Evolutionary conservation across 345 rosid species (phyloP).

Genomic region (Toxicodendron radicans): DNA sequence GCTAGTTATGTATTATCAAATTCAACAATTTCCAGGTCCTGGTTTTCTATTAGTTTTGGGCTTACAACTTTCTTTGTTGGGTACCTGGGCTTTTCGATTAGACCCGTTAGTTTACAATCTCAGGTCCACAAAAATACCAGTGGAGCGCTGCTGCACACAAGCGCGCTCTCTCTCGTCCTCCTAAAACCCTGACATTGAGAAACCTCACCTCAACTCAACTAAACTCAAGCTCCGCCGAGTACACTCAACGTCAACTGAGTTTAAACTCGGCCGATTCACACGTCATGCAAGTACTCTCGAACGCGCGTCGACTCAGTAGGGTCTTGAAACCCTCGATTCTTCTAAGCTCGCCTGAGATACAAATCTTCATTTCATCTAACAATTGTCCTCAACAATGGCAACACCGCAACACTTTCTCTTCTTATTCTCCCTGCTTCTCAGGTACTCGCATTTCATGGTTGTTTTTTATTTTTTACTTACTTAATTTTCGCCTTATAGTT

Average conservation of each 20-base stretch:
- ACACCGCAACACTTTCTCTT: conserved; percentile 12
- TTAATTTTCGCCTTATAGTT: neutral
- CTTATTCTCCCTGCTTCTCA: conserved; percentile 17
- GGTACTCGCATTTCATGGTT: conserved; percentile 26
- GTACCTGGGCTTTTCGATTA: neutral
- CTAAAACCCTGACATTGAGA: conserved; percentile 10
- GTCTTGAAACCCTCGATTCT: conserved; percentile 30
- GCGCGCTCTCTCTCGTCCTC: neutral
- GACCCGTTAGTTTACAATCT: neutral
- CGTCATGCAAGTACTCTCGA: conserved; percentile 45
- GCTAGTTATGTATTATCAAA: no score
- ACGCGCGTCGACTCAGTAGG: conserved; percentile 42
- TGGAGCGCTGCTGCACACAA: conserved; percentile 6
- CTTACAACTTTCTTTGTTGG: no score
- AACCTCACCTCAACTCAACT: neutral
- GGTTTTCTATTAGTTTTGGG: neutral
- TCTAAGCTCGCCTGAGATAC: conserved; percentile 31
- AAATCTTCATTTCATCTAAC: conserved; percentile 14
- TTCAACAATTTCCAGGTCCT: no score
- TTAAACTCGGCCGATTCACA: neutral
- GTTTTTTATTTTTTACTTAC: neutral
- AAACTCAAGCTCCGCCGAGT: conserved; percentile 10
- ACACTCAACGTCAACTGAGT: conserved; percentile 7
- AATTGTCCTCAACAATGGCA: conserved; percentile 34
- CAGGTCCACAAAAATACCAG: neutral